phyloP scores from a whole-genome alignment of 225 moss, liverwort and hornwort species.

The Thuidium tamariscinum region DNA sequence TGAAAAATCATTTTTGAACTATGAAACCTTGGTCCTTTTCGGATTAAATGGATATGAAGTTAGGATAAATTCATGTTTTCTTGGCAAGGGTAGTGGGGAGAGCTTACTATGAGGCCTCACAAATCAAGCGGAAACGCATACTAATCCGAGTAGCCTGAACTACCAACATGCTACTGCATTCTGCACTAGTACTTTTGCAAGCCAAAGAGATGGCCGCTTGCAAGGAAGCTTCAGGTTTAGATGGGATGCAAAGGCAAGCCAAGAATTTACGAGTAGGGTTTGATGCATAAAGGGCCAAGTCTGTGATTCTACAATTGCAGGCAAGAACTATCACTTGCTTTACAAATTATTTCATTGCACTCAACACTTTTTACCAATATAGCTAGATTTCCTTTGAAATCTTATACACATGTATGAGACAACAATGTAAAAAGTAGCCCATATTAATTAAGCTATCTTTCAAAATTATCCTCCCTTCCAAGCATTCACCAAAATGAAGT shows the following conservation, averaged over 20 bases:
- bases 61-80: background rate
- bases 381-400: background rate
- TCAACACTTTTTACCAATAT: background rate
- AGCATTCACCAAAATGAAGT: background rate
- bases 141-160: constrained; percentile 63
- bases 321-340: background rate
- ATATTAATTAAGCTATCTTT: background rate
- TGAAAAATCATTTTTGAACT: background rate
- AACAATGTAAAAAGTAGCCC: background rate
- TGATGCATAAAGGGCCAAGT: constrained; percentile 44
- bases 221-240: constrained; percentile 39
- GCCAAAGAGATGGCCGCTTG: constrained; percentile 52
- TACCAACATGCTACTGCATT: constrained; percentile 67
- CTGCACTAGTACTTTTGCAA: constrained; percentile 44
- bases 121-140: constrained; percentile 67
- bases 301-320: constrained; percentile 44
- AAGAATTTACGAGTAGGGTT: constrained; percentile 30
- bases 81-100: constrained; percentile 54
- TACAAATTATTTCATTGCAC: background rate
- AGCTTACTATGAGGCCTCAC: constrained; percentile 74
- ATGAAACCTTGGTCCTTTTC: background rate
- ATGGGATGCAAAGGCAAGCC: constrained; percentile 26
- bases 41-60: background rate
- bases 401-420: no score
- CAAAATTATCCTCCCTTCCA: background rate